Base-by-base conservation (phyloP, 495 filamentous ascomycete species). In the Pyrenula massariospora region DNA sequence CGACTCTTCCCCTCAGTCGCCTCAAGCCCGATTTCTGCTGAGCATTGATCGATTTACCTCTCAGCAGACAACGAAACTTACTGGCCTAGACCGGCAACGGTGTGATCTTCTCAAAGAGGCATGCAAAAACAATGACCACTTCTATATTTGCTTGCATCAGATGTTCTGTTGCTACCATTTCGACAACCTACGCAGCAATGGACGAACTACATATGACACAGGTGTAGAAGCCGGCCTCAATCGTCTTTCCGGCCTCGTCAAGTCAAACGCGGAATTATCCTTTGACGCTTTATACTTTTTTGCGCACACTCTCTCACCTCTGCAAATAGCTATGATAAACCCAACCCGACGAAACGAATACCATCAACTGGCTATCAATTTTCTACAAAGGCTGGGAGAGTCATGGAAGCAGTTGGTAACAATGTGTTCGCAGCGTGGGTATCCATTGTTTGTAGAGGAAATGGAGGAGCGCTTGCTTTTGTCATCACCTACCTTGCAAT, bases 91-190 rank as follows among this genome's bases (percentile, higher is more conserved):
- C 5, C 31, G 31, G 31, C 50, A 52, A 10, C 8, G 50, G 20
- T 52, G n/a, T 20, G n/a, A 68, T 48, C 71, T 88, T 1, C 62
- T 91, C 2, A 57, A 52, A 2, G 69, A 83, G n/a, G 85, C 86
- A 0, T 85, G 80, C 60, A 10, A 53, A 1, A 50, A 66, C 0
- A 65, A 74, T 10, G 87, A 91, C 59, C 55, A 70, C 23, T 78
- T 86, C 62, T 91, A 85, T 62, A 50, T 90, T 53, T 72, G 72
- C 11, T 63, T 89, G 3, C 87, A 91, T 67, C 86, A 89, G 58
- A 56, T 87, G 1, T 88, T 80, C 63, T 86, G 82, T 63, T 15
- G 61, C 78, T 12, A 78, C 74, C 71, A 69, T 67, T 25, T 57
- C 48, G 1, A 24, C 59, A 2, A 57, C 60, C 15, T 52, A 55